Base-by-base conservation (phyloP, 768 basidiomycete species). In the Phylloporus sp. region DNA sequence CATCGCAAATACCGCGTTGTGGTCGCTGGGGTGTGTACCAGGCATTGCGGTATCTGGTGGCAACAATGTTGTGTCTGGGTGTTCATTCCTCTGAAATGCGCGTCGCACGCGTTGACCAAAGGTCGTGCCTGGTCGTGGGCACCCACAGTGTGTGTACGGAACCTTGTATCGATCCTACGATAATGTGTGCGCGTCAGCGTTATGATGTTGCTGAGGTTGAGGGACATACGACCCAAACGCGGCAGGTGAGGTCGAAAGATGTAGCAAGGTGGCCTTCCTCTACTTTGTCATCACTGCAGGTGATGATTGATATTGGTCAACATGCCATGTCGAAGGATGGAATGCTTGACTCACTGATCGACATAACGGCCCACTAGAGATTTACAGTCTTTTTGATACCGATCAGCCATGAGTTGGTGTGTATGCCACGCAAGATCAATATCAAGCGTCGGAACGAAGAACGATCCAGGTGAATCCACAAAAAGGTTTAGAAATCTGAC, bases 381-480 rank as follows among this genome's bases (percentile, higher is more conserved):
- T 46, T 62, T 59, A 43, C 77, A 76, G 47, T 81, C 73, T 0
- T 32, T 48, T 5, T 68, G 61, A 61, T 86, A 86, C 31, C 62
- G 62, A 1, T 45, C 41, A 0, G 72, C 71, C 56, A 72, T 68
- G 2, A 86, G 72, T 55, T 85, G 85, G 54, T 87, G 84, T 0
- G 84, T 84, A 55, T 88, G 86, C 84, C 85, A 86, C 1, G 76
- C 80, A 34, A 88, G 73, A 55, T 87, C 85, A 41, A 88, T 85
- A 52, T 87, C 84, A 12, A 88, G 67, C 0, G 83, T 85, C 5
- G 82, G 80, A 2, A 82, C 80, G 28, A 76, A 73, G 60, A 79
- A 76, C 0, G 71, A 67, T 1, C 60, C 65, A 0, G 76, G 72
- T 0, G 75, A 73, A 13, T 72, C 70, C 5, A 75, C 62, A 64